Evolutionary conservation across 495 filamentous ascomycete species (phyloP).

Genomic region (Choiromyces venosus): DNA sequence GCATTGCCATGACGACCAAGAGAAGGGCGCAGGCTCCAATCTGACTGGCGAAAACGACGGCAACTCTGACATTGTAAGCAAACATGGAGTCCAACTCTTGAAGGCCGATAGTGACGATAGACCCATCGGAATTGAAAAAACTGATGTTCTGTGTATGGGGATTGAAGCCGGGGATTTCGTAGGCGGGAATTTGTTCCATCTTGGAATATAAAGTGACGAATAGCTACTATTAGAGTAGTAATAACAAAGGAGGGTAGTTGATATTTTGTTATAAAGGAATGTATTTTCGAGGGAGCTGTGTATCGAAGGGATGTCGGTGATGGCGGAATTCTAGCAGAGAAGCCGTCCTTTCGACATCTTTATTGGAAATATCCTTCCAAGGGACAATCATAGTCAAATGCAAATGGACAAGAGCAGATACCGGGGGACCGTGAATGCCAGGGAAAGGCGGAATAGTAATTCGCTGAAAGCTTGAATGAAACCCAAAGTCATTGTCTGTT

Average conservation of each 20-base stretch:
- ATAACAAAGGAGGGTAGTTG: neutral
- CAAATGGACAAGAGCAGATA: neutral
- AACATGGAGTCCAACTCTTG: conserved; percentile 49
- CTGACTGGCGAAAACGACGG: conserved; percentile 67
- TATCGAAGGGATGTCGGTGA: neutral
- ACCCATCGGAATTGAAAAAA: conserved; percentile 52
- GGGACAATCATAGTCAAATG: neutral
- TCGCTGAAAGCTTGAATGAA: neutral
- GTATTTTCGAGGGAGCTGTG: neutral
- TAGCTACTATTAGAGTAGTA: neutral
- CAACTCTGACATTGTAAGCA: conserved; percentile 49
- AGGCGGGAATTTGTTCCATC: neutral
- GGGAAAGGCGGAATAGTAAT: neutral
- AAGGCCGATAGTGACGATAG: conserved; percentile 50
- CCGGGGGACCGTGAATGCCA: neutral
- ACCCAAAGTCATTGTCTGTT: neutral
- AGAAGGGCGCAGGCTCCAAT: conserved; percentile 68
- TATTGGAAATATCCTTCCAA: neutral
- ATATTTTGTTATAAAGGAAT: neutral
- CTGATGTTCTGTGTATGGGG: conserved; percentile 57
- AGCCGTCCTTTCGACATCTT: neutral
- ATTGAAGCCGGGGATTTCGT: conserved; percentile 46
- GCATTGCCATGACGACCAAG: conserved; percentile 58
- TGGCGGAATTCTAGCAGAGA: neutral
- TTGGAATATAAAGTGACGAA: neutral